Evolutionary conservation across 345 rosid genomes (phyloP), one percentile per base, ranked within the genome.

Genomic region (Citrus maxima): DNA sequence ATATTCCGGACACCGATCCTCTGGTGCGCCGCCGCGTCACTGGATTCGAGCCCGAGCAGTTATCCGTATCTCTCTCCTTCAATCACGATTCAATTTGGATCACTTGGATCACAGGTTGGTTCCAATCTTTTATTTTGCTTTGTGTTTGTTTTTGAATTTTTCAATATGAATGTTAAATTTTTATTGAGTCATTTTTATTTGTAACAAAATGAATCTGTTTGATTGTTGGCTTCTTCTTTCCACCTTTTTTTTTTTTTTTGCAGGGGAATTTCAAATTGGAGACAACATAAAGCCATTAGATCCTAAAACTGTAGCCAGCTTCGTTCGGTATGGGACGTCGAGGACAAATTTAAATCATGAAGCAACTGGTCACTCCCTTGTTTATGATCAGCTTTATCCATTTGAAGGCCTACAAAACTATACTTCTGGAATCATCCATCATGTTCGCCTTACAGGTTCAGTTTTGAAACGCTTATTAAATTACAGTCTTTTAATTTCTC

Each of bases 391-490:
- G 81, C 83, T 86, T 64, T 89, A 93, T 86, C 90, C 95, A 67
- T 81, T 80, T 79, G 84, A 84, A 70, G 94, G 93, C 40, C 86
- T 86, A 27, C 80, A 85, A 54, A 91, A 88, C 81, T 95, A 95
- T 64, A 87, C 97, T 81, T 95, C 99, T 66, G 98, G 99, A 19
- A 91, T 89, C 51, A 93, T 95, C 12, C 98, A 95, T 80, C 97
- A 89, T 59, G 99, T 90, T 80, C 94, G 89, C 75, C 89, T 95
- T 70, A 88, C 84, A 49, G 90, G 90, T 87, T 86, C 55, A 27
- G 66, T 66, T 67, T 68, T 4, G 19, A 3, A n/a, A 7, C 24
- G 62, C 10, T 6, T 56, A n/a, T 6, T 56, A 56, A 7, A 24
- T 68, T 68, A 24, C 72, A 5, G 25, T 42, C 32, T 42, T 68